phyloP scores from a whole-genome alignment of 2,329 filamentous ascomycete genomes.

The Eutypa lata region DNA sequence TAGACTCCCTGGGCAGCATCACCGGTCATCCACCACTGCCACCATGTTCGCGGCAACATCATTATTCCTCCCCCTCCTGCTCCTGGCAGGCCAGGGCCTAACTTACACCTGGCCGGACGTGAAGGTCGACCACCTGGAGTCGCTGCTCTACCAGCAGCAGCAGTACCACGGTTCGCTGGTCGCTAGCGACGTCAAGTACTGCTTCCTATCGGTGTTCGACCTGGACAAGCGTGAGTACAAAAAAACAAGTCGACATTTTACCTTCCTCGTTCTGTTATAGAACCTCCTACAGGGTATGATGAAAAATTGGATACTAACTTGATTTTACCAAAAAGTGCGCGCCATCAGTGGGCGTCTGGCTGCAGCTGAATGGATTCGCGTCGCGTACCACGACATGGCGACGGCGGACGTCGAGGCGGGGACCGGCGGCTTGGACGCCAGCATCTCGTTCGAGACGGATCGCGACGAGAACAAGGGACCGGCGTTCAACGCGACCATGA shows the following conservation, averaged over 20 bases:
- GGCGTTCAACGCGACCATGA: slow-evolving; percentile 19
- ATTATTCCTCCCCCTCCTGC: neutral
- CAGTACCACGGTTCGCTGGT: neutral
- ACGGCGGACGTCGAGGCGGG: slow-evolving; percentile 21
- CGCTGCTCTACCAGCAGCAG: neutral
- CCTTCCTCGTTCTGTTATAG: too few relatives aligned
- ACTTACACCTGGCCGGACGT: neutral
- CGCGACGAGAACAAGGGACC: slow-evolving; percentile 24
- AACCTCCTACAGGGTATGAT: too few relatives aligned
- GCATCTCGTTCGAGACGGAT: slow-evolving; percentile 26
- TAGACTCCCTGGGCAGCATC: neutral
- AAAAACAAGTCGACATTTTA: too few relatives aligned
- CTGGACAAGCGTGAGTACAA: too few relatives aligned
- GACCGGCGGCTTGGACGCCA: slow-evolving; percentile 27
- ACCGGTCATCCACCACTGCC: neutral
- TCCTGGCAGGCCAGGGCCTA: neutral
- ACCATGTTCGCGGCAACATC: neutral
- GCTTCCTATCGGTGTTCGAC: neutral
- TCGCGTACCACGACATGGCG: slow-evolving; percentile 26
- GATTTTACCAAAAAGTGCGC: too few relatives aligned
- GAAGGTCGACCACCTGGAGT: neutral
- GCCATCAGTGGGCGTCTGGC: slow-evolving; percentile 20
- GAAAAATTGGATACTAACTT: too few relatives aligned
- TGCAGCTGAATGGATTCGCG: slow-evolving; percentile 24
- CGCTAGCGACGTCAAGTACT: neutral